Evolutionary conservation across 2,329 filamentous ascomycete genomes (phyloP), one percentile per base, ranked within the genome.

Genomic region (Cordyceps cateniannulata): DNA sequence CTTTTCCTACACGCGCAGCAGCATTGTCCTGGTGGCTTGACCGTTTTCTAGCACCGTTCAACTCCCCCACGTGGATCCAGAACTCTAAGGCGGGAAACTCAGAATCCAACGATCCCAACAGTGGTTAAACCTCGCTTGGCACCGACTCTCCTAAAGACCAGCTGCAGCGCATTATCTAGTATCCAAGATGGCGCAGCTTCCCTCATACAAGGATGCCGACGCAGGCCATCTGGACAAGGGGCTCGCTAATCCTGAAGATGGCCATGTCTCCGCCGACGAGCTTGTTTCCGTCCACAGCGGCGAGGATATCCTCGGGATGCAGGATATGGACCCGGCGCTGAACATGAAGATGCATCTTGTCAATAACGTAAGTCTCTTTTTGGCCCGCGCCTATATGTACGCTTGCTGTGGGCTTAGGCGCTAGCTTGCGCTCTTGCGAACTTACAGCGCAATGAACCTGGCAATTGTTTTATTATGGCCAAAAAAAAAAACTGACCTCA

Each of bases 331-430:
- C 67, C 82, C 84, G 5, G 84, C 81, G 1, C 73, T 89, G 49
- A 83, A 83, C 66, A 80, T 80, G 45, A 89, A 89, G 70, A 89
- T 89, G 85, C 80, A 85, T 65, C 75, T 89, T 29, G 81, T 89
- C 62, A 90, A 89, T 69, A 81, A 89, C 70, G 84, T 84, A 66
- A 73, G 81, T 25, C 44, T 32, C 27, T 10, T 22, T 25, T 22
- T 14, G 40, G 4, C 22, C 40, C 27, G 20, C 22, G 32, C 8
- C 32, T 1, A 35, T 9, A 35, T n/a, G 50, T n/a, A 16, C 29
- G 5, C 24, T 20, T n/a, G 38, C 20, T 40, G 24, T 24, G 59
- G 24, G 12, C 9, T 10, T 3, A 18, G 51, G 12, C 25, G 49
- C n/a, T 29, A 6, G 18, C 40, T 35, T 25, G 35, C 47, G 42